Percentiles rank a stretch among this genome's conserved stretches.
phyloP scores from a whole-genome alignment of 352 stramenopile species.

The Phytophthora nicotianae region DNA sequence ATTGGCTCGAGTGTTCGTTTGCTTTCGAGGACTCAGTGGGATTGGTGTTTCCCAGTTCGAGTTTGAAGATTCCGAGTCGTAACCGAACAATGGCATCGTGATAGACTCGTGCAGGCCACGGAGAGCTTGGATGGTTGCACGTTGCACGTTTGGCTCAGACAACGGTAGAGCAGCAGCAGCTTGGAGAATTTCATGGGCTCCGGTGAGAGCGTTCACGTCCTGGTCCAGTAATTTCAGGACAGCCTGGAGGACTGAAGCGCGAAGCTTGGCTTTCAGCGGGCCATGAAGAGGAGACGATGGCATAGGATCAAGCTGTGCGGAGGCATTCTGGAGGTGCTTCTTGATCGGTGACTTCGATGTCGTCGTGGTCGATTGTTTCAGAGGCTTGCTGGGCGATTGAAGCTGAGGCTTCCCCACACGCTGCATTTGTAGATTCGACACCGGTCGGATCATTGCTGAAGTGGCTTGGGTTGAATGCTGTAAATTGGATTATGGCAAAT shows the following conservation, averaged over 20 bases:
- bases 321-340: slow-evolving; percentile 50
- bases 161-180: slow-evolving; percentile 47
- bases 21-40: slow-evolving; percentile 15
- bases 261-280: slow-evolving; percentile 29
- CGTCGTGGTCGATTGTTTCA: slow-evolving; percentile 6
- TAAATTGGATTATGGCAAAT: slow-evolving; percentile 21
- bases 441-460: slow-evolving; percentile 31
- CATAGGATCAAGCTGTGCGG: not conserved
- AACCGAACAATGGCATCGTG: slow-evolving; percentile 14
- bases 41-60: slow-evolving; percentile 15
- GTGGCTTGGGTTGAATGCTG: slow-evolving; percentile 22
- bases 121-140: slow-evolving; percentile 48
- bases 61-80: slow-evolving; percentile 2
- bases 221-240: slow-evolving; percentile 65
- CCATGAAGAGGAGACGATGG: slow-evolving; percentile 15
- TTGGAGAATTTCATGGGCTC: slow-evolving; percentile 59
- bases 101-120: slow-evolving; percentile 31
- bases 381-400: slow-evolving; percentile 1
- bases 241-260: slow-evolving; percentile 58
- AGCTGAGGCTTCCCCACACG: slow-evolving; percentile 16
- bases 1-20: slow-evolving; percentile 4
- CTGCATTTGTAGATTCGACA: slow-evolving; percentile 32
- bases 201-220: slow-evolving; percentile 47
- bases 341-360: slow-evolving; percentile 58
- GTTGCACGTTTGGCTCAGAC: slow-evolving; percentile 40